These are phyloP conservation scores for Phytopythium aichiense DNA, from an alignment of 352 stramenopile genomes.

Conservation along the genomic window DNA sequence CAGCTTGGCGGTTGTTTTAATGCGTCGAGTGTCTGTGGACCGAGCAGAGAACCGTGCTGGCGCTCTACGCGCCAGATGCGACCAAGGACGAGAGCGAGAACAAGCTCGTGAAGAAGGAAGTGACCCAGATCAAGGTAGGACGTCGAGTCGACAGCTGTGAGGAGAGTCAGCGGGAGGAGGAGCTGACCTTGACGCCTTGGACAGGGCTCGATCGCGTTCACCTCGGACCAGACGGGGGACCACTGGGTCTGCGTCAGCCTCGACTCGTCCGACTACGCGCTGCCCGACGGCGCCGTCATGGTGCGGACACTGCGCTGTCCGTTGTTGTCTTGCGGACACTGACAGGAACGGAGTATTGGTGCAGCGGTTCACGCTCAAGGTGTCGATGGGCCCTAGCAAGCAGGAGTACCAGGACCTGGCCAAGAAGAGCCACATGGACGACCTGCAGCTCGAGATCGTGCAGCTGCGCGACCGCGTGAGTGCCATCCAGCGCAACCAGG, in stretches of 20 bases:
- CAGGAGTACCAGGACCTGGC: constrained; percentile 80
- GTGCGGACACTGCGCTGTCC: constrained; percentile 16
- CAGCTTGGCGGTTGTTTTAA: not conserved
- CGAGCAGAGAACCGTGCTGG: constrained; percentile 53
- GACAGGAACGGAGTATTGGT: not conserved
- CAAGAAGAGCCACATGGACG: constrained; percentile 82
- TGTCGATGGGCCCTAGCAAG: constrained; percentile 66
- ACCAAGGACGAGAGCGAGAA: constrained; percentile 35
- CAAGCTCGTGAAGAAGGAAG: constrained; percentile 48
- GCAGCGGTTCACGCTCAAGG: constrained; percentile 64
- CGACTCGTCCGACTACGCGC: constrained; percentile 56
- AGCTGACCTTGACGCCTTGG: not conserved
- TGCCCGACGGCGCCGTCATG: constrained; percentile 60
- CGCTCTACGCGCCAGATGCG: constrained; percentile 51
- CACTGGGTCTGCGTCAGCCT: constrained; percentile 77
- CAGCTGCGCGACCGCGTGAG: constrained; percentile 78
- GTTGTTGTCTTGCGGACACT: not conserved
- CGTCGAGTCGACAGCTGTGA: not conserved
- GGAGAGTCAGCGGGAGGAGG: too few relatives aligned
- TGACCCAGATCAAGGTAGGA: constrained; percentile 48
- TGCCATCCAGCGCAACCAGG: constrained; percentile 77
- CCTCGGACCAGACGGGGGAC: constrained; percentile 53
- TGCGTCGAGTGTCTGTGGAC: too few relatives aligned
- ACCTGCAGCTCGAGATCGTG: constrained; percentile 72
- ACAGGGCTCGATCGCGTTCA: constrained; percentile 68